Evolutionary conservation across 441 rosid genomes (phyloP).

Genomic region (Pelargonium myrrhifolium): DNA sequence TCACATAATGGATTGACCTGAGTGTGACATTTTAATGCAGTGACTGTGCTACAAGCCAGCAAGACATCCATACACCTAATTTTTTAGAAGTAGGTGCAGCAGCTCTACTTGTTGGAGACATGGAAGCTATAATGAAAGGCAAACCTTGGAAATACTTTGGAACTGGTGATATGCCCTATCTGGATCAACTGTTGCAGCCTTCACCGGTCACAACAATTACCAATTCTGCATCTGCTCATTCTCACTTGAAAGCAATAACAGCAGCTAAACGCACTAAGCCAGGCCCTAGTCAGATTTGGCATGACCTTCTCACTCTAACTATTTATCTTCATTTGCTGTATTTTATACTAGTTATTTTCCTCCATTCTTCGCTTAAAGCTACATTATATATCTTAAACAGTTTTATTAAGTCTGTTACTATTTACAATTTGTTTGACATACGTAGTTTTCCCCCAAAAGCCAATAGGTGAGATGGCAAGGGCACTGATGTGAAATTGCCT

Average conservation of each 20-base stretch:
- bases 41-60: slow-evolving; percentile 51
- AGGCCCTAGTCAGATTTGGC: slow-evolving; percentile 80
- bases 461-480: neutral
- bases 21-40: slow-evolving; percentile 35
- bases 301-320: slow-evolving; percentile 25
- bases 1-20: slow-evolving; percentile 13
- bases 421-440: neutral
- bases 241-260: slow-evolving; percentile 85
- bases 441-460: neutral
- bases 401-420: neutral
- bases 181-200: slow-evolving; percentile 92
- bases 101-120: slow-evolving; percentile 87
- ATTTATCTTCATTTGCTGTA: neutral
- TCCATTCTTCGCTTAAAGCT: neutral
- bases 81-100: slow-evolving; percentile 95
- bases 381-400: neutral
- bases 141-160: slow-evolving; percentile 93
- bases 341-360: neutral
- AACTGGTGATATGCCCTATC: slow-evolving; percentile 85
- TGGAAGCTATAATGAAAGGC: slow-evolving; percentile 91
- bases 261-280: slow-evolving; percentile 79
- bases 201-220: slow-evolving; percentile 68
- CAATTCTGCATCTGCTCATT: slow-evolving; percentile 63
- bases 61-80: slow-evolving; percentile 62
- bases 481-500: neutral